Evolutionary conservation across 2,329 filamentous ascomycete species (phyloP).

Genomic region (Macrophomina tecta): DNA sequence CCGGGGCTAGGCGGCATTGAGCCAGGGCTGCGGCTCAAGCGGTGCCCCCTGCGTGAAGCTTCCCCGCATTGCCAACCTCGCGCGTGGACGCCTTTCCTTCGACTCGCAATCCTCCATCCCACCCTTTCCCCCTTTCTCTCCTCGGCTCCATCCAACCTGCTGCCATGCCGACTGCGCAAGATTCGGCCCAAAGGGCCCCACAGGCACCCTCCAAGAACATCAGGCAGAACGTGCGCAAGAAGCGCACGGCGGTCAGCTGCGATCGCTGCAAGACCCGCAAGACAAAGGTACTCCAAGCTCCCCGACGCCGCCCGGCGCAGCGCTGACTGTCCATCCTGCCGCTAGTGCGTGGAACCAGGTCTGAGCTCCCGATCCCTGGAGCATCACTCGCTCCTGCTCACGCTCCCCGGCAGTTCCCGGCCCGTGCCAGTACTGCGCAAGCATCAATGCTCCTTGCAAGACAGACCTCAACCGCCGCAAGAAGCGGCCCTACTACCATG

Average conservation of each 20-base stretch:
- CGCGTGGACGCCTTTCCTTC: background rate
- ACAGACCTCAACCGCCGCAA: constrained; percentile 42
- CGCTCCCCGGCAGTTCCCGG: constrained; percentile 40
- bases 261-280: constrained; percentile 46
- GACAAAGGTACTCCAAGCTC: constrained; percentile 39
- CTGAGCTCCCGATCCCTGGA: constrained; percentile 30
- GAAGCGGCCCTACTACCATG: constrained; percentile 48
- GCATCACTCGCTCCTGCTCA: background rate
- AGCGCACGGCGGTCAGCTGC: constrained; percentile 35
- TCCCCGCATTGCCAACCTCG: constrained; percentile 11
- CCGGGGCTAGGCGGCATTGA: background rate
- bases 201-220: background rate
- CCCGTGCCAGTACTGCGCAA: constrained; percentile 46
- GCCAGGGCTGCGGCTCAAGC: constrained; percentile 6
- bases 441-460: constrained; percentile 43
- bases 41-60: constrained; percentile 11
- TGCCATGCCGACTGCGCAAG: constrained; percentile 6
- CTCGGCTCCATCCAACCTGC: constrained; percentile 4
- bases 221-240: constrained; percentile 7
- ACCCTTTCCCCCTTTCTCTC: background rate
- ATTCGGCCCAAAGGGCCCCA: background rate
- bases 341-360: constrained; percentile 48
- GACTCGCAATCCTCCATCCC: background rate
- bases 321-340: constrained; percentile 38
- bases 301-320: constrained; percentile 15